These are phyloP conservation scores for Kwoniella botswanensis DNA, from an alignment of 768 basidiomycete species.

Conservation along the genomic window DNA sequence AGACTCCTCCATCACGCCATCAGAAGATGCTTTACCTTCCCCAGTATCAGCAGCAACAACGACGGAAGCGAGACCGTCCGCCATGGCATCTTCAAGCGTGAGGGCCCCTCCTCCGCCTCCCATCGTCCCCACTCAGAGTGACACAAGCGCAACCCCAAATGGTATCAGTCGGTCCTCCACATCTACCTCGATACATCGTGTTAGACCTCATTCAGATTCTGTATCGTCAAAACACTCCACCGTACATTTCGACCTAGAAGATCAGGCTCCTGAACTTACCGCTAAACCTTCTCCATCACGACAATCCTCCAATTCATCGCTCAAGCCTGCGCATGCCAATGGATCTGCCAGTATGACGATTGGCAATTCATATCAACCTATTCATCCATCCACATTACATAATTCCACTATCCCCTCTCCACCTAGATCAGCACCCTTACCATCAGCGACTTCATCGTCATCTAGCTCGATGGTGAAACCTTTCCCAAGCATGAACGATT, in stretches of 20 bases:
- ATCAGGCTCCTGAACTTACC: neutral
- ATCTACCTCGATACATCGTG: slow-evolving; percentile 4
- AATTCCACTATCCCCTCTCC: slow-evolving; percentile 22
- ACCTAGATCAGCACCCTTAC: slow-evolving; percentile 24
- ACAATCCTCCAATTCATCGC: neutral
- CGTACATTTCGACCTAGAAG: slow-evolving; percentile 20
- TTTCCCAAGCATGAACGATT: neutral
- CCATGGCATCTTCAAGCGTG: slow-evolving; percentile 8
- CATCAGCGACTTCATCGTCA: slow-evolving; percentile 20
- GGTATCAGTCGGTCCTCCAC: slow-evolving; percentile 5
- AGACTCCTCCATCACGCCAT: slow-evolving; percentile 16
- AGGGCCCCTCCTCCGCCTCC: slow-evolving; percentile 17
- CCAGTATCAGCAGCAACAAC: neutral
- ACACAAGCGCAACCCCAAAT: neutral
- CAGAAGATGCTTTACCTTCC: slow-evolving; percentile 11
- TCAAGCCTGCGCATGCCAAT: neutral
- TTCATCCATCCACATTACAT: slow-evolving; percentile 20
- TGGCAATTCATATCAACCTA: slow-evolving; percentile 21
- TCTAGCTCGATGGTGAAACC: slow-evolving; percentile 23
- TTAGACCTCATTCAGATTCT: slow-evolving; percentile 17
- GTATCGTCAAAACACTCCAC: slow-evolving; percentile 14
- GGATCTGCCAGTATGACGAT: neutral
- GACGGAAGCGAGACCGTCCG: slow-evolving; percentile 19
- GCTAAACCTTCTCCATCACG: slow-evolving; percentile 7
- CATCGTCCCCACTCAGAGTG: neutral